Base-by-base conservation (phyloP, 139 green algal species). In the Picochlorum sp. region DNA sequence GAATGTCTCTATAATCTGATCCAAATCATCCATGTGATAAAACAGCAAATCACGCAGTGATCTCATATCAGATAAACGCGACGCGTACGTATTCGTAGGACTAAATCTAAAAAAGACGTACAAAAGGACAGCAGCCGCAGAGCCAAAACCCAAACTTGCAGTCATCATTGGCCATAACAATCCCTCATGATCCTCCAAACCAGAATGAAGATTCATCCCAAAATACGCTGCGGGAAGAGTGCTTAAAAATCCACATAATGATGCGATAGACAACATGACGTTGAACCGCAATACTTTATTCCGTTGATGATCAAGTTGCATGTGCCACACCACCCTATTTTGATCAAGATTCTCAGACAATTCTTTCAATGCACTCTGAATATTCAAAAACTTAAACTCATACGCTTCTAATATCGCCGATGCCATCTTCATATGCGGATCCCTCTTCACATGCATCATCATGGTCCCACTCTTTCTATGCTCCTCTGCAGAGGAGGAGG, bases 201-300 rank as follows among this genome's bases (percentile, higher is more conserved):
- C 78, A 14, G 30, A 63, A 24, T 61, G 51, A 56, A 85, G 49
- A 62, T 85, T 85, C 78, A 85, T 85, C 52, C 78, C 78, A 45
- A 85, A 79, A 59, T 66, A 84, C 21, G 72, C 67, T 3, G 76
- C 78, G 1, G 78, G 78, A 18, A 84, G 65, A 11, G 71, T 79
- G 34, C 26, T 59, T 7, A 68, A 26, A 28, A 81, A 57, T 5
- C 70, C 31, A 3, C 65, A 62, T 18, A 85, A 66, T 16, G 51
- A 65, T 6, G 68, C 60, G 20, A 83, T 57, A 15, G 41, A 65
- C 49, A 79, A 69, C 1, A 83, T 47, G 18, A 85, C 62, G 58
- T 84, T 79, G 45, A 85, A 60, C 1, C 76, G 65, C 62, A 85
- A 70, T 51, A 83, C 79, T 15, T 77, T 57, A 68, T 84, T 84